Percentiles rank a stretch among this genome's conserved stretches.
phyloP scores from a whole-genome alignment of 148 eudicot genomes.

The Vaccinium corymbosum region DNA sequence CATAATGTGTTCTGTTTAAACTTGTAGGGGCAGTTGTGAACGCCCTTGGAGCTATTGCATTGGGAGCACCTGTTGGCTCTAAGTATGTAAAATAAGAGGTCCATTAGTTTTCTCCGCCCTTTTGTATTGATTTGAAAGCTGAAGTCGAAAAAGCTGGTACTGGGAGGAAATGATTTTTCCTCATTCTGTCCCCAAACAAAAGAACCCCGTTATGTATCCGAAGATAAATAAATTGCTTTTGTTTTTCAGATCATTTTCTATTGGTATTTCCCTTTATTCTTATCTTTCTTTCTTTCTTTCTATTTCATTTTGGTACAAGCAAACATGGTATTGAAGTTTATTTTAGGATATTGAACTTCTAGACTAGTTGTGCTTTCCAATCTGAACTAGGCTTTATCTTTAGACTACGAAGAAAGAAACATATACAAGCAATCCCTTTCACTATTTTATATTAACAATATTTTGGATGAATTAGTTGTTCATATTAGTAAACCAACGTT shows the following conservation, averaged over 20 bases:
- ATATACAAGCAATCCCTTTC: not conserved
- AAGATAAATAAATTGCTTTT: slow-evolving; percentile 12
- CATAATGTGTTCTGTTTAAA: slow-evolving; percentile 5
- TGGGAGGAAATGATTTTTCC: slow-evolving; percentile 12
- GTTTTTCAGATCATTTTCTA: not conserved
- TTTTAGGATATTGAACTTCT: not conserved
- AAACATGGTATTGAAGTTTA: slow-evolving; percentile 5
- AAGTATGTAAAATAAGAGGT: slow-evolving; percentile 46
- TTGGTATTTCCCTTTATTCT: not conserved
- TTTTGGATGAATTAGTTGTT: not conserved
- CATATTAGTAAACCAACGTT: not conserved
- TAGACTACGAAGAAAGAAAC: not conserved
- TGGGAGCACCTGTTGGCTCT: slow-evolving; percentile 86
- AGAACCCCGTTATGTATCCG: not conserved
- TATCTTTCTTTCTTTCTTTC: not conserved
- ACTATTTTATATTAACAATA: not conserved
- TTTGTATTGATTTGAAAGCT: slow-evolving; percentile 9
- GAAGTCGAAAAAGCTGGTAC: slow-evolving; percentile 12
- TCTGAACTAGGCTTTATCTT: slow-evolving; percentile 8
- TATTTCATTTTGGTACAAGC: slow-evolving; percentile 1
- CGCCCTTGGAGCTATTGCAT: slow-evolving; percentile 74
- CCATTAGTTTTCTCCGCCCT: slow-evolving; percentile 1
- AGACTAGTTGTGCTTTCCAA: slow-evolving; percentile 11
- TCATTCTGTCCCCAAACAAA: slow-evolving; percentile 12
- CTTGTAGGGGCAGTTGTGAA: slow-evolving; percentile 63